A percentile compares a stretch with the other conserved stretches of the same genome.
These are phyloP conservation scores for Mycena haematopus DNA, from an alignment of 768 basidiomycete species.

Conservation along the genomic window DNA sequence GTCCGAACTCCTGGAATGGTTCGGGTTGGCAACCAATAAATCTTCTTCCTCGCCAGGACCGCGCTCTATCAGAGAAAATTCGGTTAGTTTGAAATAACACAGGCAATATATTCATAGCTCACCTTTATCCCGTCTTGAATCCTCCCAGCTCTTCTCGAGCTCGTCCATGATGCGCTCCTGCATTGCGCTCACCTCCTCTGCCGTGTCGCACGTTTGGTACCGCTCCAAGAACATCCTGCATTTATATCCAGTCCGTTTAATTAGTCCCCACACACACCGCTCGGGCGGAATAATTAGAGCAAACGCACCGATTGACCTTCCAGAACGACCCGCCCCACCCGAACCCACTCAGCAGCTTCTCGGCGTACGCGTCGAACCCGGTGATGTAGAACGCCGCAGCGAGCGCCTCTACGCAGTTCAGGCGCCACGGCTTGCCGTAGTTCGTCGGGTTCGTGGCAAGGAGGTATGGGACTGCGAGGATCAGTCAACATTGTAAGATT, in stretches of 20 bases:
- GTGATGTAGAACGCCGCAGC: conserved; percentile 96
- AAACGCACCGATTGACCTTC: conserved; percentile 76
- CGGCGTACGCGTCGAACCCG: conserved; percentile 83
- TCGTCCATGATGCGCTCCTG: conserved; percentile 77
- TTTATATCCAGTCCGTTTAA: neutral
- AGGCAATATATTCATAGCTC: conserved; percentile 20
- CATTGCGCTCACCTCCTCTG: conserved; percentile 60
- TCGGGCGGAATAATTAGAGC: too few relatives aligned
- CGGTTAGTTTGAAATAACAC: neutral
- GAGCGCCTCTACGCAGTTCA: conserved; percentile 94
- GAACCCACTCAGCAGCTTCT: conserved; percentile 78
- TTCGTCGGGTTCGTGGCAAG: conserved; percentile 97
- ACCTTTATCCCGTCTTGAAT: conserved; percentile 63
- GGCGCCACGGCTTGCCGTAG: conserved; percentile 95
- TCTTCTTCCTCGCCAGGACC: conserved; percentile 55
- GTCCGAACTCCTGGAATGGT: conserved; percentile 46
- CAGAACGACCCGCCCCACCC: conserved; percentile 93
- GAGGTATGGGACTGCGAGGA: conserved; percentile 84
- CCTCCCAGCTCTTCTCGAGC: conserved; percentile 65
- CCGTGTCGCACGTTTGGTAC: conserved; percentile 75
- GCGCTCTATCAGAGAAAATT: conserved; percentile 29
- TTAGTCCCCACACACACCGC: neutral
- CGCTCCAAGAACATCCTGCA: conserved; percentile 69
- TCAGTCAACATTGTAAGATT: neutral
- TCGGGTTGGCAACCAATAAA: conserved; percentile 73